Evolutionary conservation across 169 alveolate species (phyloP).

Genomic region (Hepatocystis sp.): DNA sequence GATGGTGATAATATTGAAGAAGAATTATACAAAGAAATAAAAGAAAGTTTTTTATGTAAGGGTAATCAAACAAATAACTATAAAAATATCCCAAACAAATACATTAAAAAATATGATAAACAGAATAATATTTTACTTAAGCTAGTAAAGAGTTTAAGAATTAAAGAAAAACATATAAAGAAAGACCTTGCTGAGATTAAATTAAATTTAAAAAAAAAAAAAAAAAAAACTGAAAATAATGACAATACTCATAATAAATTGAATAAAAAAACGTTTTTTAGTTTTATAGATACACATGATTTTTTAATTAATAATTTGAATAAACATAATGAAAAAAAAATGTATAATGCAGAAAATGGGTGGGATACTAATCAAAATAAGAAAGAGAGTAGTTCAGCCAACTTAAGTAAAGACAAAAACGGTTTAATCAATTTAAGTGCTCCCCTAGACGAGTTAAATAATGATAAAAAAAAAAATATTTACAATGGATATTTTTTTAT

Average conservation of each 20-base stretch:
- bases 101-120: constrained; percentile 39
- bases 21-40: constrained; percentile 52
- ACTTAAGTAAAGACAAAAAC: not conserved
- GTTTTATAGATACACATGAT: constrained; percentile 58
- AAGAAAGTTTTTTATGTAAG: constrained; percentile 63
- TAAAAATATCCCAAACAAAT: constrained; percentile 22
- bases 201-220: constrained; percentile 3
- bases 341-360: no score
- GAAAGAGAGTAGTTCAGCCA: not conserved
- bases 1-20: constrained; percentile 53
- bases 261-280: constrained; percentile 8
- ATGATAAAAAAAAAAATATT: not conserved
- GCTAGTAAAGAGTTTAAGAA: constrained; percentile 25
- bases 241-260: not conserved
- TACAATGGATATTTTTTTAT: constrained; percentile 38
- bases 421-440: not conserved
- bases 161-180: constrained; percentile 26
- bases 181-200: constrained; percentile 29
- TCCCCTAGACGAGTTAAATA: not conserved
- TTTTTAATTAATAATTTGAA: constrained; percentile 23
- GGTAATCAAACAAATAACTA: no score
- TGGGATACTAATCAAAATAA: not conserved
- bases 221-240: not conserved
- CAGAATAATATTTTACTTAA: constrained; percentile 14
- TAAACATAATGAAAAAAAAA: no score